Conservation (phyloP, 176 grass and related monocot genomes). For the Bolboschoenus planiculmis region DNA sequence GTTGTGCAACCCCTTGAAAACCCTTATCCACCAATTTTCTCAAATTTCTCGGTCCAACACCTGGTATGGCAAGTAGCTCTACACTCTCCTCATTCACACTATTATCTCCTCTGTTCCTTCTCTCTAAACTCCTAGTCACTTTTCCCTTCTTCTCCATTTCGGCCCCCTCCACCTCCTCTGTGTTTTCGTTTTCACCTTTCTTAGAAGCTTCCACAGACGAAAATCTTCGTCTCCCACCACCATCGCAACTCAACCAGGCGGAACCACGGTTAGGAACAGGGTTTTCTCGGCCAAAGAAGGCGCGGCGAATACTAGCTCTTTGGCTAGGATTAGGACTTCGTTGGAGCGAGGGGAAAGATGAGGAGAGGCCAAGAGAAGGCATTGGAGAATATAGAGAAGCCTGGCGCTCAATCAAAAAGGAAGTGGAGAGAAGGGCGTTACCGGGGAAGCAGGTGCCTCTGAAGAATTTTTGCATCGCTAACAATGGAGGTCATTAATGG, state of each 20-base stretch:
- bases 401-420: slow-evolving; percentile 27
- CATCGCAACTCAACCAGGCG: slow-evolving; percentile 18
- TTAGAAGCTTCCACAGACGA: slow-evolving; percentile 28
- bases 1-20: slow-evolving; percentile 57
- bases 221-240: slow-evolving; percentile 15
- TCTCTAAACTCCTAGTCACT: slow-evolving; percentile 19
- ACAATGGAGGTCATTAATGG: slow-evolving; percentile 25
- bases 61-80: slow-evolving; percentile 64
- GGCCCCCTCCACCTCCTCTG: not conserved
- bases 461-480: slow-evolving; percentile 37
- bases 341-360: not conserved
- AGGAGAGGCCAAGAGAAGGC: slow-evolving; percentile 24
- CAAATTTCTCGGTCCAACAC: slow-evolving; percentile 71
- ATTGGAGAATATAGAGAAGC: slow-evolving; percentile 24
- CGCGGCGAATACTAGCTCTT: not conserved
- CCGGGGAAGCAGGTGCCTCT: slow-evolving; percentile 30
- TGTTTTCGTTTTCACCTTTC: not conserved
- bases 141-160: slow-evolving; percentile 6
- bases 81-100: slow-evolving; percentile 34
- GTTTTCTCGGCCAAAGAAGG: not conserved
- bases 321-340: not conserved
- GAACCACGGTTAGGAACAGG: not conserved
- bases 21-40: slow-evolving; percentile 87
- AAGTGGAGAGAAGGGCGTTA: slow-evolving; percentile 33
- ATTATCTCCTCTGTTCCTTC: slow-evolving; percentile 39